These are phyloP conservation scores for Euphorbia pulcherrima DNA, from an alignment of 345 rosid genomes.

Conservation along the genomic window DNA sequence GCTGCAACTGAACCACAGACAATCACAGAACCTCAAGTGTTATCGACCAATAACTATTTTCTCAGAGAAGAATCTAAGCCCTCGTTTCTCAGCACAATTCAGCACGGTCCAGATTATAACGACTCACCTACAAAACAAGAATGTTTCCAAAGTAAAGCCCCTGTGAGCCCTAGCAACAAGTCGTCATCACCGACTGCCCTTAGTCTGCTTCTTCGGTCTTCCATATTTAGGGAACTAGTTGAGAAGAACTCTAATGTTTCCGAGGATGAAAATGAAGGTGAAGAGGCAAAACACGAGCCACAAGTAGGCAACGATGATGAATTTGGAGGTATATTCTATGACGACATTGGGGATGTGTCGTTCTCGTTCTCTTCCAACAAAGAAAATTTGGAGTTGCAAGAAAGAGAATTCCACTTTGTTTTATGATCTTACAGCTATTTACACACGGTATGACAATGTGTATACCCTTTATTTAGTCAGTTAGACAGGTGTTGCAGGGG, in stretches of 20 bases:
- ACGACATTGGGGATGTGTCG: conserved; percentile 30
- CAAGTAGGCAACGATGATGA: conserved; percentile 36
- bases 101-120: conserved; percentile 26
- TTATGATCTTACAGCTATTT: conserved; percentile 20
- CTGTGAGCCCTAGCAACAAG: conserved; percentile 23
- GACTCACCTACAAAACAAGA: conserved; percentile 24
- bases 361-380: conserved; percentile 30
- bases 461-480: background rate
- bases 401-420: conserved; percentile 32
- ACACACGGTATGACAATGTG: background rate
- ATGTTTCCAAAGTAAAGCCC: conserved; percentile 17
- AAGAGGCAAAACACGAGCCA: conserved; percentile 29
- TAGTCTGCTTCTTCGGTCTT: conserved; percentile 51
- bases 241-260: conserved; percentile 42
- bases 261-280: conserved; percentile 34
- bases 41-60: conserved; percentile 14
- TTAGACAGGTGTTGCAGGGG: background rate
- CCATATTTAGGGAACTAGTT: conserved; percentile 49
- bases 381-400: conserved; percentile 30
- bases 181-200: conserved; percentile 51
- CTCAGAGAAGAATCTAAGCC: conserved; percentile 35
- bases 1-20: conserved; percentile 22
- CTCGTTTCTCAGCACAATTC: conserved; percentile 18
- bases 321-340: conserved; percentile 34
- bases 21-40: background rate